A percentile compares a stretch with the other conserved stretches of the same genome.
Evolutionary conservation across 2,329 filamentous ascomycete genomes (phyloP).

Genomic region (Pseudogymnoascus sp.): DNA sequence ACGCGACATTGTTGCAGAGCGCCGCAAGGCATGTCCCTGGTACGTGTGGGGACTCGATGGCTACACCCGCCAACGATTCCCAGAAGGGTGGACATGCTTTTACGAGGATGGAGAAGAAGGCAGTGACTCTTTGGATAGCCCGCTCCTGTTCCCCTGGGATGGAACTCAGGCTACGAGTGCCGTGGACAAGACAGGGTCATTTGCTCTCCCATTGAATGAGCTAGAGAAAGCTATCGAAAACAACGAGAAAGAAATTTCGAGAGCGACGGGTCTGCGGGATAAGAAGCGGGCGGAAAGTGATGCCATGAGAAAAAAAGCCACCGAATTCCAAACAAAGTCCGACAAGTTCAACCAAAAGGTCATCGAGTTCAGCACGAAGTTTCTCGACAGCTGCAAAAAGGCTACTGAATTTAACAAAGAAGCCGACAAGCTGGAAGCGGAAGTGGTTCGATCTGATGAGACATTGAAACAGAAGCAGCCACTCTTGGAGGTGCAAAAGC

Average conservation of each 20-base stretch:
- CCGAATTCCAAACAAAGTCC: too few relatives aligned
- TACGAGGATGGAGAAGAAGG: neutral
- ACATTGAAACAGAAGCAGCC: neutral
- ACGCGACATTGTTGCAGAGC: neutral
- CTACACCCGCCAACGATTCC: neutral
- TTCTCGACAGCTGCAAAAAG: neutral
- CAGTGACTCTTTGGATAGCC: neutral
- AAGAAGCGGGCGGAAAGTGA: neutral
- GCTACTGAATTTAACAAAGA: neutral
- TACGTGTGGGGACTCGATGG: neutral
- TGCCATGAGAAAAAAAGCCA: too few relatives aligned
- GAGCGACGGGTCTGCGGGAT: too few relatives aligned
- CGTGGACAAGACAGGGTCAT: neutral
- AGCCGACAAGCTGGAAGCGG: neutral
- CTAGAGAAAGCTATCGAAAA: neutral
- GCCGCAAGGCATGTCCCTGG: neutral
- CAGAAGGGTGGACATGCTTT: neutral
- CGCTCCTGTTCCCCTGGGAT: neutral
- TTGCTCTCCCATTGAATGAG: neutral
- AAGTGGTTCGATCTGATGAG: neutral
- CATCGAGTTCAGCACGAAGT: too few relatives aligned
- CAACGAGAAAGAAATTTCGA: neutral
- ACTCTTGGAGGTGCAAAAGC: neutral
- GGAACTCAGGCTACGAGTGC: neutral
- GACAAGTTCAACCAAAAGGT: too few relatives aligned